Evolutionary conservation across 371 early-diverging fungal species (phyloP).

Genomic region (Saksenaea vasiformis): DNA sequence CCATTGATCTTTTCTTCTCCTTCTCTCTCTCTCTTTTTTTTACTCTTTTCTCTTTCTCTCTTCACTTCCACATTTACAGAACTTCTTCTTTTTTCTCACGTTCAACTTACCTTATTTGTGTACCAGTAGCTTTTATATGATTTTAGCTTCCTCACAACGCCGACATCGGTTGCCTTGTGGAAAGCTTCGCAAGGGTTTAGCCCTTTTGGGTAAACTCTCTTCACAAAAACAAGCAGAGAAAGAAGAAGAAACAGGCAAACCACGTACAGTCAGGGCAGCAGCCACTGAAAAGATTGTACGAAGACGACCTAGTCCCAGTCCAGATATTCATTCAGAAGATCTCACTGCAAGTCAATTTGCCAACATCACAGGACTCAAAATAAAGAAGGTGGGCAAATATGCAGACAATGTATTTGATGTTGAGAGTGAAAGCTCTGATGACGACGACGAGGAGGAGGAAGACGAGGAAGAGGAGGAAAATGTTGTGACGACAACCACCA

Average conservation of each 20-base stretch:
- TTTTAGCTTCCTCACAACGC: slow-evolving; percentile 10
- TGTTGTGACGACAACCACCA: slow-evolving; percentile 4
- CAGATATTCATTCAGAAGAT: slow-evolving; percentile 34
- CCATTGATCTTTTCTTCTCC: background rate
- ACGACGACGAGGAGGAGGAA: slow-evolving; percentile 10
- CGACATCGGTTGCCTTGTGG: slow-evolving; percentile 6
- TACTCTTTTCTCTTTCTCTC: slow-evolving; percentile 9
- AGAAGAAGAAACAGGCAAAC: background rate
- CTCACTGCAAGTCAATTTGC: slow-evolving; percentile 54
- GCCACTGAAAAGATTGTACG: slow-evolving; percentile 45
- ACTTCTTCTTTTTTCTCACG: slow-evolving; percentile 3
- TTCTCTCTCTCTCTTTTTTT: slow-evolving; percentile 1
- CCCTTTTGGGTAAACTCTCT: slow-evolving; percentile 13
- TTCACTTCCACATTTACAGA: slow-evolving; percentile 2
- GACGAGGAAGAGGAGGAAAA: slow-evolving; percentile 10
- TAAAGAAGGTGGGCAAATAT: slow-evolving; percentile 13
- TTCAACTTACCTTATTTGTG: background rate
- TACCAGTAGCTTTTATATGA: background rate
- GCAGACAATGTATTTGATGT: background rate
- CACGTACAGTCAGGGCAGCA: slow-evolving; percentile 24
- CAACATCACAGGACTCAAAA: slow-evolving; percentile 41
- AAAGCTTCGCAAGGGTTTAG: slow-evolving; percentile 13
- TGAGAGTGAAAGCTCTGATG: background rate
- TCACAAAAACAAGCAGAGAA: background rate
- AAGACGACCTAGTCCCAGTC: slow-evolving; percentile 15